Percentiles rank a stretch among this genome's conserved stretches.
These are phyloP conservation scores for Mycena vitilis DNA, from an alignment of 768 basidiomycete genomes.

Conservation along the genomic window DNA sequence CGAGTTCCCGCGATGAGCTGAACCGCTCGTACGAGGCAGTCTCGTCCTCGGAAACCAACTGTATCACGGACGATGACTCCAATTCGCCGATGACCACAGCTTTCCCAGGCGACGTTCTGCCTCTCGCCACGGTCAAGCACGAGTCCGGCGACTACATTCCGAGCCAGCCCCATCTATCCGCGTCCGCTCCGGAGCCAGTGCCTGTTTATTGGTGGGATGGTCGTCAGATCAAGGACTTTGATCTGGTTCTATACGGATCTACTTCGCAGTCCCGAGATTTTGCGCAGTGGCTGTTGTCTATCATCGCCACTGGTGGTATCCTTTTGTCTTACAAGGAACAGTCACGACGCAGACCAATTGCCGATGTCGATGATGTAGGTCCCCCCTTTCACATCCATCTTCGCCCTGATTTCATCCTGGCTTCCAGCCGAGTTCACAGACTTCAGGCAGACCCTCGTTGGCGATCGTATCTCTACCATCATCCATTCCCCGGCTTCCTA, in stretches of 20 bases:
- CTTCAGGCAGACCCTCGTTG: conserved; percentile 63
- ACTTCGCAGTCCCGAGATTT: conserved; percentile 73
- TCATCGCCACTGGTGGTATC: conserved; percentile 54
- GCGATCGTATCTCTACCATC: conserved; percentile 77
- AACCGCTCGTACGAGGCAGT: conserved; percentile 70
- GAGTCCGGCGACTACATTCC: conserved; percentile 28
- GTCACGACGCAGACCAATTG: background rate
- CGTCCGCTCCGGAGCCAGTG: conserved; percentile 13
- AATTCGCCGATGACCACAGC: conserved; percentile 38
- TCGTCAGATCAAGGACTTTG: conserved; percentile 51
- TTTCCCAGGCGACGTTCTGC: conserved; percentile 37
- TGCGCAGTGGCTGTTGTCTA: conserved; percentile 67
- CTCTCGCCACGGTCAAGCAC: conserved; percentile 13
- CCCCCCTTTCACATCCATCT: conserved; percentile 41
- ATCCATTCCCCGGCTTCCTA: conserved; percentile 47
- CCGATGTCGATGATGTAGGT: conserved; percentile 29
- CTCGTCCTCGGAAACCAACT: conserved; percentile 49
- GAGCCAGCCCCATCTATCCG: conserved; percentile 8
- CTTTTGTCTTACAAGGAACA: conserved; percentile 5
- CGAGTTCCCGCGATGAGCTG: conserved; percentile 73
- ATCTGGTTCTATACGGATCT: conserved; percentile 76
- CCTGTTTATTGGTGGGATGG: conserved; percentile 22
- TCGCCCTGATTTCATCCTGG: conserved; percentile 49
- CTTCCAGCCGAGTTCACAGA: conserved; percentile 54
- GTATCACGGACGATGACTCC: conserved; percentile 40